Evolutionary conservation across 2,329 filamentous ascomycete species (phyloP).

Genomic region (Exophiala bonariae): DNA sequence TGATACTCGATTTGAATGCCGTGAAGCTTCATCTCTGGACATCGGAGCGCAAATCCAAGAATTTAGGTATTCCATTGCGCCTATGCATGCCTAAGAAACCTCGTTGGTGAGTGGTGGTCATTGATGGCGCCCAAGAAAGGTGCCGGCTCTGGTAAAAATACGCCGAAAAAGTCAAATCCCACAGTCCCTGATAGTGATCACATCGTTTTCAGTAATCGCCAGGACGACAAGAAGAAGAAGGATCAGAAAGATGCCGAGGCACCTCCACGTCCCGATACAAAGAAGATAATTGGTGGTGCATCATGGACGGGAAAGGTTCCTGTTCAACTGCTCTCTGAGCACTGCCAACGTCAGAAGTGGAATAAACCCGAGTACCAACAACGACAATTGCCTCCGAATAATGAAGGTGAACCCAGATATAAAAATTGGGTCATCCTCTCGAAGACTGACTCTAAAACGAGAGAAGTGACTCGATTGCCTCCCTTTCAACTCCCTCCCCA

Average conservation of each 20-base stretch:
- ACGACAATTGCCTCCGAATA: slow-evolving; percentile 54
- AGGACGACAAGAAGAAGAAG: slow-evolving; percentile 28
- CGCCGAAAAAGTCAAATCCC: slow-evolving; percentile 20
- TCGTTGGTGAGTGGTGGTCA: neutral
- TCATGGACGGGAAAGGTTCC: slow-evolving; percentile 98
- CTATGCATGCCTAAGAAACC: too few species aligned
- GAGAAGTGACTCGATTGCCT: slow-evolving; percentile 71
- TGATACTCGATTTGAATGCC: too few species aligned
- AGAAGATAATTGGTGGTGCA: slow-evolving; percentile 85
- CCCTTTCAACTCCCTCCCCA: slow-evolving; percentile 77
- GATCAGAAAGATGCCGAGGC: slow-evolving; percentile 35
- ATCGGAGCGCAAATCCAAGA: too few species aligned
- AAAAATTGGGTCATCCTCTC: slow-evolving; percentile 79
- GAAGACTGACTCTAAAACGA: slow-evolving; percentile 74
- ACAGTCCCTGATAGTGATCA: slow-evolving; percentile 29
- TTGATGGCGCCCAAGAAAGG: slow-evolving; percentile 28
- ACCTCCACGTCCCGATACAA: slow-evolving; percentile 54
- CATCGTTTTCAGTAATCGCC: slow-evolving; percentile 31
- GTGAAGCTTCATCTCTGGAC: too few species aligned
- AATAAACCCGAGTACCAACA: slow-evolving; percentile 89
- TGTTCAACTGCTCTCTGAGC: slow-evolving; percentile 88
- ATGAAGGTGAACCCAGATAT: slow-evolving; percentile 52
- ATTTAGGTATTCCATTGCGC: too few species aligned
- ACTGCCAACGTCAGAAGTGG: slow-evolving; percentile 96
- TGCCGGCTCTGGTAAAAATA: slow-evolving; percentile 13